Evolutionary conservation across 345 rosid genomes (phyloP), one percentile per base, ranked within the genome.

Genomic region (Murraya koenigii): DNA sequence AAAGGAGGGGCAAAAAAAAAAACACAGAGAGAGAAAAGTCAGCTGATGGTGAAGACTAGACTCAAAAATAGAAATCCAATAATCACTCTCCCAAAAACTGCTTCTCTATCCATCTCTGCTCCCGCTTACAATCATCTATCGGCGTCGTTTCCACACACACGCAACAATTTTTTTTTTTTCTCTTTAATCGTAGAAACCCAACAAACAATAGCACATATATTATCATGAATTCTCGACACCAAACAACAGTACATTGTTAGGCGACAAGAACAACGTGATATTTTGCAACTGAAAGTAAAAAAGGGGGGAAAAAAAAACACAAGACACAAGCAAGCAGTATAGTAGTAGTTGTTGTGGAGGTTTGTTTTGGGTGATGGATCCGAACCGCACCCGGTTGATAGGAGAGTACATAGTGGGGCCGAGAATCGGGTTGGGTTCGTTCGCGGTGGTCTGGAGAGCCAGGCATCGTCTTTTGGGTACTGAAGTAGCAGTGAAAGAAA

Each of bases 381-480:
- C 38, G 10, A 59, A 69, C 52, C 82, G 80, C 66, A 79, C 82
- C 70, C 85, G 89, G 73, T 39, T 86, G 52, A 86, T 91, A 8
- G 94, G 97, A 15, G 88, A 93, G 76, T 93, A 90, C 82, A 83
- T 82, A 73, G 84, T 93, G 65, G 97, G 97, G 5, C 88, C 85
- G 30, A 88, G 71, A 80, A 82, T 91, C 80, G 97, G 95, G 82
- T 88, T 83, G n/a, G 97, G 95, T 70, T 90, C 97, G 55, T 93
- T 86, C 78, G 96, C 94, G 1, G 90, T 85, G 73, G 97, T 93
- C 66, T 90, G 96, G 96, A 71, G 69, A 70, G 78, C 94, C 5
- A 85, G 76, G 39, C 96, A 93, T 77, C 87, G 93, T 62, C 81
- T 72, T 0, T 82, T 83, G 19, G 91, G 92, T 76, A 60, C 61